Conservation (phyloP, 2,329 filamentous ascomycete genomes). For the Pseudocercospora cruenta region DNA sequence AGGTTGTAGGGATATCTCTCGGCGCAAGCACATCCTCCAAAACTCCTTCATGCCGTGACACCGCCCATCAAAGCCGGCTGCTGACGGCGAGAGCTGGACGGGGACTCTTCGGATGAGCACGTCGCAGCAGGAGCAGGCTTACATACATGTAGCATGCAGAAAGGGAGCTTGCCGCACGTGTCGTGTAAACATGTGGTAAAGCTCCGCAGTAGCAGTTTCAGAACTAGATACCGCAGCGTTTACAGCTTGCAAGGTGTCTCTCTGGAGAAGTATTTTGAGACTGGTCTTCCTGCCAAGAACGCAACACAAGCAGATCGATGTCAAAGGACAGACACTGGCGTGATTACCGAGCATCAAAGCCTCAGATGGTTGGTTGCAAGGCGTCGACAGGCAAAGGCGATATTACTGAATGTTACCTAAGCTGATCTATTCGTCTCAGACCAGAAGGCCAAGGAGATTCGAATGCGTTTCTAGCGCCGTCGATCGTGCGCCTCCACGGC, state of each 20-base stretch:
- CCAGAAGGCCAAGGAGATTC: constrained; percentile 24
- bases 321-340: neutral
- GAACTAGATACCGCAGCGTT: neutral
- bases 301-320: constrained; percentile 7
- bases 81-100: constrained; percentile 17
- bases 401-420: constrained; percentile 17
- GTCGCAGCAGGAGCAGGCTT: neutral
- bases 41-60: constrained; percentile 17
- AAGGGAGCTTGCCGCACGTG: neutral
- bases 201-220: constrained; percentile 15
- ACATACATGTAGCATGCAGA: neutral
- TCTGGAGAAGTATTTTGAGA: neutral
- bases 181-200: constrained; percentile 4
- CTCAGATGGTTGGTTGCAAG: constrained; percentile 1
- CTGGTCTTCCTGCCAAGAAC: constrained; percentile 5
- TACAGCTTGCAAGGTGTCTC: neutral
- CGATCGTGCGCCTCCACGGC: constrained; percentile 25
- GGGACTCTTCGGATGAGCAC: constrained; percentile 12
- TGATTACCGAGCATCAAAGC: neutral
- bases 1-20: constrained; percentile 28
- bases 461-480: constrained; percentile 26
- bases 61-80: constrained; percentile 17
- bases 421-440: constrained; percentile 13
- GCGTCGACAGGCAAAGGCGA: constrained; percentile 1
- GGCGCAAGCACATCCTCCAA: constrained; percentile 18